These are phyloP conservation scores for Ustilago esculenta DNA, from an alignment of 1,284 basidiomycete genomes.

Conservation along the genomic window DNA sequence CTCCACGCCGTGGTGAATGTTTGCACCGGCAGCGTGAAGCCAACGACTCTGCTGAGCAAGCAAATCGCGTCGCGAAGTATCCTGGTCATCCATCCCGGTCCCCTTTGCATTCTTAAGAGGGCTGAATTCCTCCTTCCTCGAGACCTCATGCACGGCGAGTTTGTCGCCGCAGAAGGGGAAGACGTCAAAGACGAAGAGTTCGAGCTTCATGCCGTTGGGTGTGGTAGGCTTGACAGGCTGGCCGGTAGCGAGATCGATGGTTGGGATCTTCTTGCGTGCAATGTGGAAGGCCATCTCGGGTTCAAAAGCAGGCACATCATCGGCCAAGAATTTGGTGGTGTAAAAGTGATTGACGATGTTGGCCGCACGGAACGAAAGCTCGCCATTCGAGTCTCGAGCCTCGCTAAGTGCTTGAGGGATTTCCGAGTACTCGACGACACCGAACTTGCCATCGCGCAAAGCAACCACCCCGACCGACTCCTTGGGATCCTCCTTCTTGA, in stretches of 20 bases:
- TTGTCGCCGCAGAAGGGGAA: conserved; percentile 82
- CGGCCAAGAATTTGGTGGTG: conserved; percentile 84
- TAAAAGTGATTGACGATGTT: conserved; percentile 99
- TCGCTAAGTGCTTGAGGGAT: conserved; percentile 88
- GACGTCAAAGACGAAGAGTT: conserved; percentile 98
- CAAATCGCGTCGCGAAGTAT: conserved; percentile 87
- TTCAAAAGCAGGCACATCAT: conserved; percentile 81
- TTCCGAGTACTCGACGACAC: conserved; percentile 97
- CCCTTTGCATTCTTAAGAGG: conserved; percentile 97
- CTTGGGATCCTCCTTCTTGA: conserved; percentile 84
- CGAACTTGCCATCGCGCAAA: conserved; percentile 80
- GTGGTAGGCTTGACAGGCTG: conserved; percentile 78
- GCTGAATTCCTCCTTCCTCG: conserved; percentile 88
- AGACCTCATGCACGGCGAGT: conserved; percentile 89
- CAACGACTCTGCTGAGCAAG: conserved; percentile 89
- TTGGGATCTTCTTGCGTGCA: conserved; percentile 95
- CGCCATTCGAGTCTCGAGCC: conserved; percentile 74
- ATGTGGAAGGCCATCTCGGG: conserved; percentile 93
- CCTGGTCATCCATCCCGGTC: conserved; percentile 89
- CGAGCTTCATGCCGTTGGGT: conserved; percentile 99
- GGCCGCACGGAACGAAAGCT: conserved; percentile 86
- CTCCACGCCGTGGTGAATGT: conserved; percentile 76
- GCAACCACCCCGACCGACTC: conserved; percentile 97
- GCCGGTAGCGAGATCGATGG: conserved; percentile 71
- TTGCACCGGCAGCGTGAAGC: conserved; percentile 82